A percentile compares a stretch with the other conserved stretches of the same genome.
Conservation (phyloP, 2,329 filamentous ascomycete species). For the Cadophora gregata region DNA sequence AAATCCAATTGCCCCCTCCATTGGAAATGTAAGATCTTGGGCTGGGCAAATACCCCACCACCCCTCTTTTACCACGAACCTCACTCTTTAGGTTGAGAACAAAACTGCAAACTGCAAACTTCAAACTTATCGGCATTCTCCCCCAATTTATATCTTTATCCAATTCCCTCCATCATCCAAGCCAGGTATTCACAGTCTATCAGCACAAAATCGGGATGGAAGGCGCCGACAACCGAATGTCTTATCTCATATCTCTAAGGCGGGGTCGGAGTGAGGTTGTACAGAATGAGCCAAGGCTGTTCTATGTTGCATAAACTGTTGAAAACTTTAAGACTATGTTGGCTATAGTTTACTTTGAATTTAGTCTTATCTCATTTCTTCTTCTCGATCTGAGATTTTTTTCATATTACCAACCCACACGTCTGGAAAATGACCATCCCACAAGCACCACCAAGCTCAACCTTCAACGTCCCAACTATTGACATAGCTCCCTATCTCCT, state of each 20-base stretch:
- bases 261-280: constrained; percentile 19
- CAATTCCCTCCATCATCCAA: background rate
- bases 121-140: background rate
- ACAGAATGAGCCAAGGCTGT: constrained; percentile 13
- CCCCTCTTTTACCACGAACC: background rate
- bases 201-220: constrained; percentile 7
- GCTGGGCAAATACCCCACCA: too few species aligned
- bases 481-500: constrained; percentile 34
- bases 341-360: background rate
- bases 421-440: constrained; percentile 2
- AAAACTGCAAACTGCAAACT: background rate
- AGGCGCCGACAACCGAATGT: constrained; percentile 23
- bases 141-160: background rate
- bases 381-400: background rate
- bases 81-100: background rate
- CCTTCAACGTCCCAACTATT: constrained; percentile 33
- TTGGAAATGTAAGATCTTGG: background rate
- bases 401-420: background rate
- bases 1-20: background rate
- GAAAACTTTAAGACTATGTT: background rate
- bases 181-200: background rate
- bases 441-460: constrained; percentile 6
- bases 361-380: background rate
- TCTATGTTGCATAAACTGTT: background rate
- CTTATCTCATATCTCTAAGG: constrained; percentile 27